Percentiles rank a stretch among this genome's conserved stretches.
phyloP scores from a whole-genome alignment of 352 stramenopile species.

The Phytophthora foliorum region DNA sequence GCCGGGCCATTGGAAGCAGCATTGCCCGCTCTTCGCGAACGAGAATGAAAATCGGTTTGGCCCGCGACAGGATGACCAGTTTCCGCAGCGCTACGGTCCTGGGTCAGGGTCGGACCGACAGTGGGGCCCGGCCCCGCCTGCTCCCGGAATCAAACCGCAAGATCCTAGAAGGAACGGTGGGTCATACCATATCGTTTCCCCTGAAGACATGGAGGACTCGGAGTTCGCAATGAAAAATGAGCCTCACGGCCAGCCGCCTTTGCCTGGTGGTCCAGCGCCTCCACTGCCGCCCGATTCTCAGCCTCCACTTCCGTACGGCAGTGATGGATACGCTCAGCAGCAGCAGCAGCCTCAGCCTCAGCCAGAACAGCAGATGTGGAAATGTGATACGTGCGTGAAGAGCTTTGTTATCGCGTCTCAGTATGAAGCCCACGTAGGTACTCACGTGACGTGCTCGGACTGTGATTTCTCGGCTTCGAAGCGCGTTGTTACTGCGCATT shows the following conservation, averaged over 20 bases:
- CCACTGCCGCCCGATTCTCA: slow-evolving; percentile 30
- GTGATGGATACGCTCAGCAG: slow-evolving; percentile 24
- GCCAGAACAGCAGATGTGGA: slow-evolving; percentile 43
- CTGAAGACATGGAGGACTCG: slow-evolving; percentile 4
- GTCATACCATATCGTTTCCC: slow-evolving; percentile 1
- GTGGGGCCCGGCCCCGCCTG: slow-evolving; percentile 15
- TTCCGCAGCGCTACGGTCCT: slow-evolving; percentile 18
- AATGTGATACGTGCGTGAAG: slow-evolving; percentile 80
- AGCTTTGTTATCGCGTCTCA: slow-evolving; percentile 77
- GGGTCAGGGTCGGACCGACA: slow-evolving; percentile 14
- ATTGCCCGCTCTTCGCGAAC: slow-evolving; percentile 60
- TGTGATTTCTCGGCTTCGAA: slow-evolving; percentile 83
- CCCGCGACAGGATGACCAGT: slow-evolving; percentile 12
- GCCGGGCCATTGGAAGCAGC: slow-evolving; percentile 84
- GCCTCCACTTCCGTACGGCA: slow-evolving; percentile 28
- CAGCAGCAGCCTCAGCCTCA: slow-evolving; percentile 19
- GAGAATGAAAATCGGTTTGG: slow-evolving; percentile 21
- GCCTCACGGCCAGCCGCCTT: slow-evolving; percentile 15
- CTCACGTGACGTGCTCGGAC: slow-evolving; percentile 71
- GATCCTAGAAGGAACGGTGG: slow-evolving; percentile 31
- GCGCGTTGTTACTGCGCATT: slow-evolving; percentile 78
- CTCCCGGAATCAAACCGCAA: slow-evolving; percentile 20
- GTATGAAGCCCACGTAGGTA: slow-evolving; percentile 74
- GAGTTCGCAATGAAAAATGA: slow-evolving; percentile 19
- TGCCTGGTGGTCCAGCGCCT: slow-evolving; percentile 28